Conservation (phyloP, 176 grass and related monocot species). For the Oryza coarctata region DNA sequence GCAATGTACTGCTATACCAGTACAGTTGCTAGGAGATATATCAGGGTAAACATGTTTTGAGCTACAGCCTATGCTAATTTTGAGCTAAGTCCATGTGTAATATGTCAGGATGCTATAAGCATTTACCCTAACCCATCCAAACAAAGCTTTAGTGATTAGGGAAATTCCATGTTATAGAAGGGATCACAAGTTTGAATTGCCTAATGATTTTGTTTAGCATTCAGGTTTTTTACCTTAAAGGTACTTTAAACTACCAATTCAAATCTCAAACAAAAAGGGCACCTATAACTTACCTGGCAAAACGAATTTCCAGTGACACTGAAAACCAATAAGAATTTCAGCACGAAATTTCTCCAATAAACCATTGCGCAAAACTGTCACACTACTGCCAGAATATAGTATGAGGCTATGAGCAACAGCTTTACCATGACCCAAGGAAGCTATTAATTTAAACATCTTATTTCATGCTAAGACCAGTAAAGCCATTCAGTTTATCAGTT, state of each 20-base stretch:
- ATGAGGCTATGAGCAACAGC: neutral
- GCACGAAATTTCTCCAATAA: neutral
- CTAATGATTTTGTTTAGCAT: neutral
- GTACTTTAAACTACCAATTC: neutral
- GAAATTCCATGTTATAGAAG: neutral
- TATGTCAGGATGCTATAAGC: neutral
- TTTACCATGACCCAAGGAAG: slow-evolving; percentile 4
- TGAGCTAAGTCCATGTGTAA: neutral
- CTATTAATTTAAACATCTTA: neutral
- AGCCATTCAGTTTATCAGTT: neutral
- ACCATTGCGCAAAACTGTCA: slow-evolving; percentile 12
- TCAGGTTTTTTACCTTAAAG: neutral
- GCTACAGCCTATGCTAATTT: neutral
- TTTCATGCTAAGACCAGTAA: neutral
- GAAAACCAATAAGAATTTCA: neutral
- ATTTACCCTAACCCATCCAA: neutral
- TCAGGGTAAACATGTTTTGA: neutral
- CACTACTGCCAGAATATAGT: slow-evolving; percentile 1
- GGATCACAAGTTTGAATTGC: slow-evolving; percentile 13
- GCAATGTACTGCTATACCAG: neutral
- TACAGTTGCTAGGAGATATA: neutral
- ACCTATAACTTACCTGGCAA: neutral
- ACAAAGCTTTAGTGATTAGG: neutral
- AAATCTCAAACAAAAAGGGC: slow-evolving; percentile 8
- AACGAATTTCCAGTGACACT: neutral